Conservation (phyloP, 1,139 yeast genomes). For the Entelexis paramagnoliae region DNA sequence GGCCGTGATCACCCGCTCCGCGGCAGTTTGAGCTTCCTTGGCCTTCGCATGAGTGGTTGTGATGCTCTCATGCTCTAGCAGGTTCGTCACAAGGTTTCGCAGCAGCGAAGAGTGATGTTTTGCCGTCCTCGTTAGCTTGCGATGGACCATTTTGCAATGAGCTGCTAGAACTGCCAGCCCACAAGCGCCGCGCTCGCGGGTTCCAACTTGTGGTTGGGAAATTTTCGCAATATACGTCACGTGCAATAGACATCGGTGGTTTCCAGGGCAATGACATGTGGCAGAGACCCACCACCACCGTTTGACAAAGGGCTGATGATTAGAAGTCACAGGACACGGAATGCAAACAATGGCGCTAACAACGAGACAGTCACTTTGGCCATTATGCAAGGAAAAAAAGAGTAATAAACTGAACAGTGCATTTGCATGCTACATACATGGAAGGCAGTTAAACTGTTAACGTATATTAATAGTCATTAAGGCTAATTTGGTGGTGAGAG, state of each 20-base stretch:
- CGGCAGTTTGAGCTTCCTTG: constrained; percentile 48
- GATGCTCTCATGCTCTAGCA: constrained; percentile 57
- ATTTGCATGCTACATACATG: too few species aligned
- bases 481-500: too few species aligned
- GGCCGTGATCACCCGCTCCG: constrained; percentile 47
- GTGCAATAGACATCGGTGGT: background rate
- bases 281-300: background rate
- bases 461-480: too few species aligned
- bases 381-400: too few species aligned
- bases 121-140: constrained; percentile 33
- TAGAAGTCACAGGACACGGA: background rate
- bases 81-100: constrained; percentile 54
- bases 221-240: background rate
- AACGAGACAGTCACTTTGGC: too few species aligned
- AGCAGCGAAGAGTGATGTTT: constrained; percentile 46
- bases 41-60: constrained; percentile 66
- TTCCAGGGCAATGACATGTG: background rate
- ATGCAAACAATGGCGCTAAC: background rate
- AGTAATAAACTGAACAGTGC: too few species aligned
- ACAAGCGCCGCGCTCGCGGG: background rate
- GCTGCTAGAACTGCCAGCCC: background rate
- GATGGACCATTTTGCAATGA: constrained; percentile 13
- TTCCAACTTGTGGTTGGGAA: background rate
- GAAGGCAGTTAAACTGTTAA: too few species aligned
- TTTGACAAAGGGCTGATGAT: background rate